Conservation (phyloP, 768 basidiomycete species). For the Leccinum sublutescens region DNA sequence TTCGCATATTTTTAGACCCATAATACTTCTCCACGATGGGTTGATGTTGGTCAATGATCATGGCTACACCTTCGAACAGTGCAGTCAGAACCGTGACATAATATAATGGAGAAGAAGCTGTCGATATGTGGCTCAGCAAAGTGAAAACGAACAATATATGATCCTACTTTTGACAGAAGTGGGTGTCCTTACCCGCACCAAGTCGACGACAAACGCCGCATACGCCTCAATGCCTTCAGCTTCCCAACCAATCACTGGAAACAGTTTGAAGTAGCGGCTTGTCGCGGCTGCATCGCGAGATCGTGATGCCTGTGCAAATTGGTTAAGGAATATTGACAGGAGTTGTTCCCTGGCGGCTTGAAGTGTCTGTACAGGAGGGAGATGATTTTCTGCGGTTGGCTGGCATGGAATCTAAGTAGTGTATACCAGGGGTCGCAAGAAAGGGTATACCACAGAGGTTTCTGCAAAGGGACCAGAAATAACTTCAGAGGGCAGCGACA, state of each 20-base stretch:
- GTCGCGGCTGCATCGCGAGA: constrained; percentile 82
- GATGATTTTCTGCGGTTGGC: constrained; percentile 88
- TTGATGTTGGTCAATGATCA: constrained; percentile 97
- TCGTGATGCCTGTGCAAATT: constrained; percentile 80
- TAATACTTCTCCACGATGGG: constrained; percentile 99
- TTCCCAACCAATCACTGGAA: constrained; percentile 95
- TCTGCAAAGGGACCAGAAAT: constrained; percentile 85
- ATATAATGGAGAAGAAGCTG: constrained; percentile 90
- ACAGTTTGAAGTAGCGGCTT: constrained; percentile 94
- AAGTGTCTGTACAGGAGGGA: constrained; percentile 83
- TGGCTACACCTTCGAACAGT: constrained; percentile 91
- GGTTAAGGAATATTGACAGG: constrained; percentile 70
- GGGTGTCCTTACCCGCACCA: constrained; percentile 77
- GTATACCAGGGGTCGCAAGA: not conserved
- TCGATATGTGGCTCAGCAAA: constrained; percentile 6
- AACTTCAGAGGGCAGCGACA: constrained; percentile 77
- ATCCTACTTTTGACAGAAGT: constrained; percentile 76
- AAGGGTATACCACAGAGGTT: constrained; percentile 71
- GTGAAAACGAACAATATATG: constrained; percentile 7
- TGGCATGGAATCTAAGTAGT: constrained; percentile 31
- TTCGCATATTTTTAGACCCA: constrained; percentile 81
- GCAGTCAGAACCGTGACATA: constrained; percentile 88
- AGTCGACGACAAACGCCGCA: constrained; percentile 87
- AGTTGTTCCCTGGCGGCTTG: constrained; percentile 71
- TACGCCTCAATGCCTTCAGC: constrained; percentile 89